phyloP scores from a whole-genome alignment of 1,284 basidiomycete species.

The Phellopilus nigrolimitatus region DNA sequence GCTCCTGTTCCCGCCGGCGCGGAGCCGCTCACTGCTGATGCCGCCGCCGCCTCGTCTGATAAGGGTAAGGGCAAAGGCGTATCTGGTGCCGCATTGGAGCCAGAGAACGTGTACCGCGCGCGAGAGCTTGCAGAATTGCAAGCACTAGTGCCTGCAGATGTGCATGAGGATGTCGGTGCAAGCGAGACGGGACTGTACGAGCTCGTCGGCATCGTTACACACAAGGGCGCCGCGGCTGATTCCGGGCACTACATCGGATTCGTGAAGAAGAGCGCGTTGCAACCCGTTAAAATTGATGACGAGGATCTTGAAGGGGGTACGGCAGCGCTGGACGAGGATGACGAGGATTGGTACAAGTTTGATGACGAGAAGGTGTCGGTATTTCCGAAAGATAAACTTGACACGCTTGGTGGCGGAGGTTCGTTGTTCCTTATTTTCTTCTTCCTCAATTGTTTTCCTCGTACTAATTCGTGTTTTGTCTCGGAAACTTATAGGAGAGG shows the following conservation, averaged over 20 bases:
- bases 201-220: constrained; percentile 87
- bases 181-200: constrained; percentile 81
- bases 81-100: constrained; percentile 43
- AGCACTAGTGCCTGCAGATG: constrained; percentile 54
- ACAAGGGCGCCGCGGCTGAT: constrained; percentile 94
- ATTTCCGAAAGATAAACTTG: constrained; percentile 79
- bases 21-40: constrained; percentile 25
- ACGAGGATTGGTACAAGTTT: constrained; percentile 86
- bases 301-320: constrained; percentile 17
- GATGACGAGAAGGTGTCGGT: constrained; percentile 88
- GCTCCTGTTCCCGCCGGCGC: constrained; percentile 23
- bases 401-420: constrained; percentile 83
- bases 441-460: not conserved
- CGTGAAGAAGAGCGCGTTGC: constrained; percentile 72
- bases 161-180: constrained; percentile 67
- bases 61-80: constrained; percentile 25
- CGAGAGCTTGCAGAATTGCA: constrained; percentile 64
- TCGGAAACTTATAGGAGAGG: not conserved
- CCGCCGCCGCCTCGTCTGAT: constrained; percentile 25
- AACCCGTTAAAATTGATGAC: constrained; percentile 30
- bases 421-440: constrained; percentile 29
- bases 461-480: too few relatives aligned
- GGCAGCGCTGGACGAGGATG: constrained; percentile 40
- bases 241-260: constrained; percentile 93
- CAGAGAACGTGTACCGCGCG: constrained; percentile 54